Evolutionary conservation across 345 rosid genomes (phyloP).

Genomic region (Nasturtium officinale): DNA sequence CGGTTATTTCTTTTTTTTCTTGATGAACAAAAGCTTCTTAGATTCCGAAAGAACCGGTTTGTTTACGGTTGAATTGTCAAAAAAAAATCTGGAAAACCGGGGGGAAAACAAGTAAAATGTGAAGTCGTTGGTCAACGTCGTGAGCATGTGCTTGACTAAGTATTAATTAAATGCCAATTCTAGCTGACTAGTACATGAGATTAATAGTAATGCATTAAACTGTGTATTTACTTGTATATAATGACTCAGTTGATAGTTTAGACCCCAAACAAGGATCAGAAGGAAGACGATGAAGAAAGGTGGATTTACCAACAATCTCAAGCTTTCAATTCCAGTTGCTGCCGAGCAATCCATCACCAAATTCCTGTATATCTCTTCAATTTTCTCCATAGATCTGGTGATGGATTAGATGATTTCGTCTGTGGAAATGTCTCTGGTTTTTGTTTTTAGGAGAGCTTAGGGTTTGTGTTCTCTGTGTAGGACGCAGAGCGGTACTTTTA

Average conservation of each 20-base stretch:
- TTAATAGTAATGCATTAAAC: background rate
- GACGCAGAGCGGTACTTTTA: conserved; percentile 86
- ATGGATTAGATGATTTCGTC: background rate
- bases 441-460: background rate
- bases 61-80: background rate
- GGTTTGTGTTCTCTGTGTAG: conserved; percentile 37
- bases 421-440: conserved; percentile 17
- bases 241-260: conserved; percentile 19
- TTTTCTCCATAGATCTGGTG: conserved; percentile 3
- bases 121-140: conserved; percentile 39
- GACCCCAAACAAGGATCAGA: background rate
- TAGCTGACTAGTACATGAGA: conserved; percentile 15
- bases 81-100: conserved; percentile 13
- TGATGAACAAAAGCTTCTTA: no score
- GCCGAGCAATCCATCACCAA: conserved; percentile 60
- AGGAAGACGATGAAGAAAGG: conserved; percentile 61
- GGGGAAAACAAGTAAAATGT: conserved; percentile 10
- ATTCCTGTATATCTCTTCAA: conserved; percentile 74
- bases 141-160: conserved; percentile 30
- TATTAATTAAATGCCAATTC: background rate
- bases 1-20: no score
- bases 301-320: conserved; percentile 56
- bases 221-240: background rate
- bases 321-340: conserved; percentile 64
- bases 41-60: background rate